Conservation (phyloP, 371 early-diverging fungal genomes). For the Mucor lusitanicus region DNA sequence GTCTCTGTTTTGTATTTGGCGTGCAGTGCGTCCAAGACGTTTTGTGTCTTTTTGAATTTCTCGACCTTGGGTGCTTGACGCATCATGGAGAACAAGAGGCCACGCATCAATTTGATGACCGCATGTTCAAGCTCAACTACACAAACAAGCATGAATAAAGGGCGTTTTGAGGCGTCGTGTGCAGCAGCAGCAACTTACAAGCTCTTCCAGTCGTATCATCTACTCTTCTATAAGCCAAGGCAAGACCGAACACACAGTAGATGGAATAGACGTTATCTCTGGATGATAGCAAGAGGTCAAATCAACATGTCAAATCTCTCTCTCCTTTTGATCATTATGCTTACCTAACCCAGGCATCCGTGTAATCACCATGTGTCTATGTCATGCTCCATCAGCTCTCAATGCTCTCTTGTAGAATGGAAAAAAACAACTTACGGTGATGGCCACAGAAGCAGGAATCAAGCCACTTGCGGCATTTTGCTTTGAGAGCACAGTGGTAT, state of each 20-base stretch:
- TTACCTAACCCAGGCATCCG: conserved; percentile 91
- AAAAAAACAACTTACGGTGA: conserved; percentile 54
- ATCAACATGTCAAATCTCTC: not conserved
- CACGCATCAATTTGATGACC: conserved; percentile 77
- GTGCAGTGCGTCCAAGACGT: conserved; percentile 72
- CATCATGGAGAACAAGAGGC: conserved; percentile 85
- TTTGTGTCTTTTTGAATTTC: conserved; percentile 77
- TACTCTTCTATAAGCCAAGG: conserved; percentile 82
- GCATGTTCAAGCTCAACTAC: conserved; percentile 84
- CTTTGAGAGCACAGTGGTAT: conserved; percentile 73
- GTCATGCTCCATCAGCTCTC: not conserved
- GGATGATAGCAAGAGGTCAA: not conserved
- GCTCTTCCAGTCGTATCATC: conserved; percentile 85
- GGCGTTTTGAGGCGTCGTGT: not conserved
- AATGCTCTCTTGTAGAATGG: too few relatives aligned
- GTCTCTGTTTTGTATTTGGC: conserved; percentile 88
- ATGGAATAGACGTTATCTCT: conserved; percentile 94
- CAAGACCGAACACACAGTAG: conserved; percentile 82
- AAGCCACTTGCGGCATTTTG: conserved; percentile 87
- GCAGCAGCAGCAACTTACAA: conserved; percentile 57
- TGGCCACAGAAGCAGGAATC: conserved; percentile 89
- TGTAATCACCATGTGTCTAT: conserved; percentile 77
- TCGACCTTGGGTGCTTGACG: conserved; percentile 85
- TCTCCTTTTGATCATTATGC: not conserved
- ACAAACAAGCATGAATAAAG: not conserved